phyloP scores from a whole-genome alignment of 2,329 filamentous ascomycete species.

The Fusarium burgessii region DNA sequence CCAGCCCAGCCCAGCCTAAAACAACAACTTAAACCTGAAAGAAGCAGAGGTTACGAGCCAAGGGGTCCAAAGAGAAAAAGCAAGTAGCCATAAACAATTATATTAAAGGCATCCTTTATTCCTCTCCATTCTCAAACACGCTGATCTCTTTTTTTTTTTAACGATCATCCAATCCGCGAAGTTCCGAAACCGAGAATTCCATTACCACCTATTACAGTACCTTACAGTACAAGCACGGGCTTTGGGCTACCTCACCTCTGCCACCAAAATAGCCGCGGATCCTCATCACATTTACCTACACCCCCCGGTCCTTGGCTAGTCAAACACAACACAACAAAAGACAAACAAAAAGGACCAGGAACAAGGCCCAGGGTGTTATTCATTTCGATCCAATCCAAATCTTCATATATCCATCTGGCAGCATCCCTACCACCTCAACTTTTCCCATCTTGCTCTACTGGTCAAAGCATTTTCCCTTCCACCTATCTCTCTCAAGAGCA shows the following conservation, averaged over 20 bases:
- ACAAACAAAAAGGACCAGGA: conserved; percentile 8
- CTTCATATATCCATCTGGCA: conserved; percentile 32
- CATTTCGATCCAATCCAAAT: conserved; percentile 18
- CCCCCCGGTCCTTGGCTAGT: background rate
- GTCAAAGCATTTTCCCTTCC: background rate
- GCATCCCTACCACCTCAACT: conserved; percentile 22
- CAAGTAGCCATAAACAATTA: conserved; percentile 13
- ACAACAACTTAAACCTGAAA: conserved; percentile 1
- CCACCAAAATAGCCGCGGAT: conserved; percentile 42
- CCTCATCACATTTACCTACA: conserved; percentile 37
- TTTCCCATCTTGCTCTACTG: conserved; percentile 3
- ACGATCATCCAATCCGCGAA: conserved; percentile 35
- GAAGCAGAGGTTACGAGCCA: background rate
- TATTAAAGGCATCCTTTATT: conserved; percentile 18
- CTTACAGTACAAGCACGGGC: conserved; percentile 9
- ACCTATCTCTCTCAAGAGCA: background rate
- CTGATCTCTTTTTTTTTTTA: conserved; percentile 24
- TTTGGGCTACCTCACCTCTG: conserved; percentile 11
- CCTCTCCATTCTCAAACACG: background rate
- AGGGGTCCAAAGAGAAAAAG: conserved; percentile 13
- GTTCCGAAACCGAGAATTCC: conserved; percentile 29
- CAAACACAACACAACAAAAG: conserved; percentile 11
- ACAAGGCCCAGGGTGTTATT: conserved; percentile 23
- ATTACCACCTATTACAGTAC: conserved; percentile 7
- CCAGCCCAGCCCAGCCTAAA: background rate